Conservation (phyloP, 176 grass and related monocot species). For the Puccinellia tenuiflora region DNA sequence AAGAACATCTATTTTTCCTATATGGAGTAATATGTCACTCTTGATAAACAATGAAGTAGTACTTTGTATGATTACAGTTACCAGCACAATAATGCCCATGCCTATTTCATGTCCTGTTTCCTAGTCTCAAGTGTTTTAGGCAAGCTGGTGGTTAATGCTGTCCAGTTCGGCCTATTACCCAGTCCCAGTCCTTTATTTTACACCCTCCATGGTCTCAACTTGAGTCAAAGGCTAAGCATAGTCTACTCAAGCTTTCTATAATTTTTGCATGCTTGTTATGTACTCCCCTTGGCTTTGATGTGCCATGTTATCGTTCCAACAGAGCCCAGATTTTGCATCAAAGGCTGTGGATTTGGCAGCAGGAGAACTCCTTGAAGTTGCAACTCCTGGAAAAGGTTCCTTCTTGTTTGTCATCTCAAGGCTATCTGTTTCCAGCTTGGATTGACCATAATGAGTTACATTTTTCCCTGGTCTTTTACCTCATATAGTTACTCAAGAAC, state of each 20-base stretch:
- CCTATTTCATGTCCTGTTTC: neutral
- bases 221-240: neutral
- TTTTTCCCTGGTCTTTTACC: neutral
- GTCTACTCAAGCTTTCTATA: neutral
- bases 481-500: slow-evolving; percentile 64
- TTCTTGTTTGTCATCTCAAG: slow-evolving; percentile 9
- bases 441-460: slow-evolving; percentile 7
- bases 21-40: neutral
- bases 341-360: slow-evolving; percentile 72
- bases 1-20: neutral
- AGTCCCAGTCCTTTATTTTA: neutral
- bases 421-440: neutral
- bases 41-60: neutral
- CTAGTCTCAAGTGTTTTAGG: neutral
- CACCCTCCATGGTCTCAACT: neutral
- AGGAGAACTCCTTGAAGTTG: slow-evolving; percentile 71
- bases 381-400: slow-evolving; percentile 74
- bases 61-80: neutral
- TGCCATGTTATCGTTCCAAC: slow-evolving; percentile 17
- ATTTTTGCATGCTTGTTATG: neutral
- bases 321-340: slow-evolving; percentile 59
- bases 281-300: slow-evolving; percentile 8
- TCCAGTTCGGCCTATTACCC: neutral
- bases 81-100: too few relatives aligned
- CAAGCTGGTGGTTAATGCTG: neutral